Conservation (phyloP, 768 basidiomycete species). For the Termitomyces sp. region DNA sequence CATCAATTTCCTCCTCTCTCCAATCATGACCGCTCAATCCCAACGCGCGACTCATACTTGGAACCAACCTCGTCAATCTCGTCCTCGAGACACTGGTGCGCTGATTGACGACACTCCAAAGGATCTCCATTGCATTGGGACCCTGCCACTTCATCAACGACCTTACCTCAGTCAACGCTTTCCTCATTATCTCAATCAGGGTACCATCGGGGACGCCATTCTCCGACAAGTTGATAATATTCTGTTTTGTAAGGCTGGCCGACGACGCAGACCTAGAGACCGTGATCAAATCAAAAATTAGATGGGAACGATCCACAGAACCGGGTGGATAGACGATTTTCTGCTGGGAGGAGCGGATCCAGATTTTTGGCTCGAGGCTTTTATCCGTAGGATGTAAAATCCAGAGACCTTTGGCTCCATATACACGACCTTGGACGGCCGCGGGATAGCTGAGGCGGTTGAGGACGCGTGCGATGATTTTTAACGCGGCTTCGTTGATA, state of each 20-base stretch:
- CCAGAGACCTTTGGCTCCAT: conserved; percentile 61
- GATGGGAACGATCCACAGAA: conserved; percentile 38
- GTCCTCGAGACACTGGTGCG: conserved; percentile 41
- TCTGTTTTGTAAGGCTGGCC: conserved; percentile 47
- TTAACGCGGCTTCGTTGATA: conserved; percentile 55
- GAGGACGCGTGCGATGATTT: conserved; percentile 33
- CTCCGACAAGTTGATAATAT: conserved; percentile 55
- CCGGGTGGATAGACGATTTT: conserved; percentile 48
- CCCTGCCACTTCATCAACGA: conserved; percentile 53
- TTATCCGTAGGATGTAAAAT: conserved; percentile 46
- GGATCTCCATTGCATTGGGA: conserved; percentile 38
- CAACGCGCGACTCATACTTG: conserved; percentile 52
- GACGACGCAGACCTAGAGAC: conserved; percentile 41
- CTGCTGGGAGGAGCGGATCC: conserved; percentile 61
- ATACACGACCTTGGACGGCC: conserved; percentile 58
- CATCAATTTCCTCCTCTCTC: conserved; percentile 31
- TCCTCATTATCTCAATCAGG: conserved; percentile 45
- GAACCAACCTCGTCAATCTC: conserved; percentile 41
- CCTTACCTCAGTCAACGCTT: conserved; percentile 44
- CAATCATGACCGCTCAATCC: conserved; percentile 46
- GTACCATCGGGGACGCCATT: conserved; percentile 50
- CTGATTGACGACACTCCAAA: conserved; percentile 50
- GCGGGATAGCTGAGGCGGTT: conserved; percentile 38
- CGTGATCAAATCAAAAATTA: conserved; percentile 60
- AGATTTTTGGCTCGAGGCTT: conserved; percentile 44